Evolutionary conservation across 2,329 filamentous ascomycete genomes (phyloP).

Genomic region (Colletotrichum paranaense): DNA sequence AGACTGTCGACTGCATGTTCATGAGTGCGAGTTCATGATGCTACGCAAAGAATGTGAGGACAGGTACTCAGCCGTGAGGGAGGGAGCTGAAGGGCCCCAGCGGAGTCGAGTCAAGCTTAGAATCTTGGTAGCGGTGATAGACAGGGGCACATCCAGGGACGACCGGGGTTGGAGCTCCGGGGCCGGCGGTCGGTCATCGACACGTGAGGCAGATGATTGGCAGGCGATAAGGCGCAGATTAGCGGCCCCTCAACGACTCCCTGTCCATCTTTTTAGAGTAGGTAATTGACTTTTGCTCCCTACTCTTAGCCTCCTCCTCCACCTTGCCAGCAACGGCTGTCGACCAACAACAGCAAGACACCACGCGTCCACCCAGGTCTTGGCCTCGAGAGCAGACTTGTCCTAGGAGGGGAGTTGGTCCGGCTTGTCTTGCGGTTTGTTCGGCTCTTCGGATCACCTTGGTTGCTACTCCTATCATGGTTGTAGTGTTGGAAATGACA

Average conservation of each 20-base stretch:
- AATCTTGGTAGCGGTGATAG: neutral
- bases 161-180: constrained; percentile 8
- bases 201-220: constrained; percentile 36
- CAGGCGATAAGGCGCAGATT: constrained; percentile 32
- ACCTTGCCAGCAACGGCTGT: neutral
- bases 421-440: neutral
- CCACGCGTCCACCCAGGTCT: constrained; percentile 6
- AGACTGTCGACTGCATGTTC: neutral
- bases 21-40: neutral
- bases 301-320: constrained; percentile 15
- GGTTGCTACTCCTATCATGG: neutral
- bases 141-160: neutral
- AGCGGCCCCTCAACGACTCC: constrained; percentile 15
- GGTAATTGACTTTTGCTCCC: neutral
- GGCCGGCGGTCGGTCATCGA: neutral
- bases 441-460: neutral
- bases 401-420: constrained; percentile 12
- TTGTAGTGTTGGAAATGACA: neutral
- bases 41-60: neutral
- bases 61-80: neutral
- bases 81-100: neutral
- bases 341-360: constrained; percentile 28
- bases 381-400: neutral
- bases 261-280: neutral
- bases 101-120: neutral